phyloP scores from a whole-genome alignment of 2,329 filamentous ascomycete species.

The Ascosphaera apis region DNA sequence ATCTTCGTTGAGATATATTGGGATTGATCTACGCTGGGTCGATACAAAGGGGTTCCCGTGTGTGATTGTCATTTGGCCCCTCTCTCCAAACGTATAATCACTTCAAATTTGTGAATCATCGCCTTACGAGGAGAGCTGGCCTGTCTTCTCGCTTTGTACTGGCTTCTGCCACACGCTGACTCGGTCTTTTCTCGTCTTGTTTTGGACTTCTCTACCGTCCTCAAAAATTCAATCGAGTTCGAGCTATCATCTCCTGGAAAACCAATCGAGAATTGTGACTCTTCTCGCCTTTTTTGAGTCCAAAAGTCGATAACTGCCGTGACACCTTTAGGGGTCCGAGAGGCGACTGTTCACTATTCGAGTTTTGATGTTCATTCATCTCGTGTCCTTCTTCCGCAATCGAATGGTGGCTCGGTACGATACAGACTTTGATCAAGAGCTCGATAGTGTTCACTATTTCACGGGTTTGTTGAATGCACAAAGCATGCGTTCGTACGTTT shows the following conservation, averaged over 20 bases:
- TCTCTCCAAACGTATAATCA: neutral
- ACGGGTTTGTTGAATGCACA: constrained; percentile 5
- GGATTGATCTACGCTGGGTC: too few species aligned
- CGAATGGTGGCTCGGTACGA: neutral
- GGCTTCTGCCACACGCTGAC: neutral
- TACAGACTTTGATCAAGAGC: too few species aligned
- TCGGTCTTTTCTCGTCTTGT: neutral
- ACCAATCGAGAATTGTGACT: neutral
- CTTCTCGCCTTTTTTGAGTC: neutral
- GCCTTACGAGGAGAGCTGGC: neutral
- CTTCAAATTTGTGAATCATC: neutral
- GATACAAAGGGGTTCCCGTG: too few species aligned
- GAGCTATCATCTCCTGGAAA: neutral
- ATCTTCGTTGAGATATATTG: too few species aligned
- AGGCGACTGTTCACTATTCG: too few species aligned
- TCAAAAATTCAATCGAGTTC: neutral
- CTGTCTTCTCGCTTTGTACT: neutral
- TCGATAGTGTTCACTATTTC: constrained; percentile 3
- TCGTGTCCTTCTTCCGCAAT: constrained; percentile 1
- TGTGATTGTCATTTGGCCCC: too few species aligned
- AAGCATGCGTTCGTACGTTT: constrained; percentile 4
- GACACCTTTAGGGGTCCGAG: too few species aligned
- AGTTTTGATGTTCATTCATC: too few species aligned
- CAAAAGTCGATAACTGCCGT: neutral
- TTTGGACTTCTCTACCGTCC: neutral